A percentile compares a stretch with the other conserved stretches of the same genome.
Conservation (phyloP, 2,329 filamentous ascomycete species). For the Penicillium psychrosexuale region DNA sequence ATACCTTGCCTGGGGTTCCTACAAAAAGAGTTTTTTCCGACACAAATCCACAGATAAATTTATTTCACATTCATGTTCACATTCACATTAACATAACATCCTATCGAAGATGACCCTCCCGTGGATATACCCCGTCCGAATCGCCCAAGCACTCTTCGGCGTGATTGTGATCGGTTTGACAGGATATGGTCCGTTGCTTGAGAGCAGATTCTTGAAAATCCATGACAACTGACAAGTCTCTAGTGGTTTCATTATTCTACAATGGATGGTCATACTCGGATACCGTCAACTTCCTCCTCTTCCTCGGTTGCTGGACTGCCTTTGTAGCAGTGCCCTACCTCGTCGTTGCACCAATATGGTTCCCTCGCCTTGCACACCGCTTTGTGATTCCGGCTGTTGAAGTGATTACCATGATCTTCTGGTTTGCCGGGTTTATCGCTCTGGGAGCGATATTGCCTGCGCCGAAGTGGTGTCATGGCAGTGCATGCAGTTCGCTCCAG, state of each 20-base stretch:
- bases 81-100: not conserved
- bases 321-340: slow-evolving; percentile 67
- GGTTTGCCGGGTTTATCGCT: slow-evolving; percentile 83
- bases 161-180: slow-evolving; percentile 73
- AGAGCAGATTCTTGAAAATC: not conserved
- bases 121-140: slow-evolving; percentile 55
- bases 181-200: slow-evolving; percentile 60
- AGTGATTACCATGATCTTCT: slow-evolving; percentile 74
- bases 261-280: slow-evolving; percentile 51
- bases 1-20: not conserved
- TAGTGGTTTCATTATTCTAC: slow-evolving; percentile 56
- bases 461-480: slow-evolving; percentile 52
- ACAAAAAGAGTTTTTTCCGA: not conserved
- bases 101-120: slow-evolving; percentile 19
- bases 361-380: slow-evolving; percentile 60
- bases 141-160: slow-evolving; percentile 64
- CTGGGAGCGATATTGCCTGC: slow-evolving; percentile 64
- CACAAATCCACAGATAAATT: not conserved
- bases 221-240: not conserved
- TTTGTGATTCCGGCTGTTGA: slow-evolving; percentile 66
- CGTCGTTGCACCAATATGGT: slow-evolving; percentile 62
- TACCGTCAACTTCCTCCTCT: slow-evolving; percentile 73
- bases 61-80: not conserved
- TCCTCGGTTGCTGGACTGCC: slow-evolving; percentile 72
- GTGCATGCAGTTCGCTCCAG: slow-evolving; percentile 59